Evolutionary conservation across 805 yeast species (phyloP).

Genomic region (Zygoascus ofunaensis): DNA sequence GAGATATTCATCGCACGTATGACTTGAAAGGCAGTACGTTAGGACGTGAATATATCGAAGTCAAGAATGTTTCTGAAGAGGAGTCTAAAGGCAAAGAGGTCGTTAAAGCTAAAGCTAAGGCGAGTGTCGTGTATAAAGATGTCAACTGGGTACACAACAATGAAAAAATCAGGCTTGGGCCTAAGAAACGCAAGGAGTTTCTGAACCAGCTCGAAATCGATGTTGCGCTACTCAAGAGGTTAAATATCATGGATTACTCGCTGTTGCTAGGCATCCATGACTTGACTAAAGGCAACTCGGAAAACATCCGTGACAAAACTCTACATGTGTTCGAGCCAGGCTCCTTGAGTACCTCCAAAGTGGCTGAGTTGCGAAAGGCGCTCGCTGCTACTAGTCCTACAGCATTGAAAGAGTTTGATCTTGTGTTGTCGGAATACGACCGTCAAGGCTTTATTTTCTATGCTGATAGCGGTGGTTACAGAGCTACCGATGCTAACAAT

Average conservation of each 20-base stretch:
- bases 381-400: constrained; percentile 28
- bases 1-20: constrained; percentile 74
- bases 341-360: constrained; percentile 19
- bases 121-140: constrained; percentile 61
- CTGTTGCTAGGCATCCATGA: constrained; percentile 83
- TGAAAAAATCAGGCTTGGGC: constrained; percentile 65
- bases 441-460: constrained; percentile 46
- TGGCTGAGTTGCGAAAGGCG: constrained; percentile 27
- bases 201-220: constrained; percentile 67
- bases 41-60: constrained; percentile 46
- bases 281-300: constrained; percentile 46
- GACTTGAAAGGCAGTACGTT: constrained; percentile 90
- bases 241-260: constrained; percentile 95
- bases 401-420: constrained; percentile 25
- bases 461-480: constrained; percentile 75
- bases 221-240: constrained; percentile 56
- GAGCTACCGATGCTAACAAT: constrained; percentile 57
- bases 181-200: constrained; percentile 50
- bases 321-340: constrained; percentile 30
- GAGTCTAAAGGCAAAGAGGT: constrained; percentile 14
- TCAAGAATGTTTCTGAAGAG: constrained; percentile 2
- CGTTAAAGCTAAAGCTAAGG: not conserved
- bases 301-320: constrained; percentile 28
- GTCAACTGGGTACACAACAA: constrained; percentile 72
- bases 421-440: constrained; percentile 14